These are phyloP conservation scores for Hevea brasiliensis DNA, from an alignment of 345 rosid species.

Conservation along the genomic window DNA sequence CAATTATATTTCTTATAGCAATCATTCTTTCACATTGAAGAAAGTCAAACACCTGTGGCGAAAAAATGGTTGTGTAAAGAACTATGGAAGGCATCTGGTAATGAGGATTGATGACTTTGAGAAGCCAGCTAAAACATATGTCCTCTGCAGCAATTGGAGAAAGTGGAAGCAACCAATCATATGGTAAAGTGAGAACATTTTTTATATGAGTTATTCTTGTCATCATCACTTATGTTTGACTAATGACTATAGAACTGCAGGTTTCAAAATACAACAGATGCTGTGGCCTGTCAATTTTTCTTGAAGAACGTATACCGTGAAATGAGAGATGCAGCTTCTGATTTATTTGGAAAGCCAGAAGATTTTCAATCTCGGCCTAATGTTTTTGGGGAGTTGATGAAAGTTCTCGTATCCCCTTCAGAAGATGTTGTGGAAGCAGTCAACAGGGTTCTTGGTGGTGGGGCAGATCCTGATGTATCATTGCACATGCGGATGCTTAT, in stretches of 20 bases:
- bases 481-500: slow-evolving; percentile 90
- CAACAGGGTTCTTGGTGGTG: slow-evolving; percentile 61
- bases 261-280: slow-evolving; percentile 96
- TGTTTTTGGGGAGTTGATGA: slow-evolving; percentile 94
- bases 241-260: slow-evolving; percentile 42
- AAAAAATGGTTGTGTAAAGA: slow-evolving; percentile 64
- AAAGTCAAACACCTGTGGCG: slow-evolving; percentile 96
- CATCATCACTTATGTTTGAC: slow-evolving; percentile 8
- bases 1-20: slow-evolving; percentile 80
- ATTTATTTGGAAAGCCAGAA: slow-evolving; percentile 69
- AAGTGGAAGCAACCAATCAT: slow-evolving; percentile 82
- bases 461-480: slow-evolving; percentile 76
- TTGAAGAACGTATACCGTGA: slow-evolving; percentile 75
- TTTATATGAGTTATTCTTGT: slow-evolving; percentile 8
- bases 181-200: slow-evolving; percentile 52
- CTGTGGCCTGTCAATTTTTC: slow-evolving; percentile 92
- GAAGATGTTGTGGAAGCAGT: slow-evolving; percentile 75
- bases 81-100: slow-evolving; percentile 58
- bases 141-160: slow-evolving; percentile 90
- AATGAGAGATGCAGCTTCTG: slow-evolving; percentile 72
- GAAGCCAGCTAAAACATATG: slow-evolving; percentile 75
- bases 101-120: slow-evolving; percentile 93
- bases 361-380: slow-evolving; percentile 57
- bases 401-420: slow-evolving; percentile 74
- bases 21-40: slow-evolving; percentile 61